These are phyloP conservation scores for Stylonectria norvegica DNA, from an alignment of 2,329 filamentous ascomycete genomes.

Conservation along the genomic window DNA sequence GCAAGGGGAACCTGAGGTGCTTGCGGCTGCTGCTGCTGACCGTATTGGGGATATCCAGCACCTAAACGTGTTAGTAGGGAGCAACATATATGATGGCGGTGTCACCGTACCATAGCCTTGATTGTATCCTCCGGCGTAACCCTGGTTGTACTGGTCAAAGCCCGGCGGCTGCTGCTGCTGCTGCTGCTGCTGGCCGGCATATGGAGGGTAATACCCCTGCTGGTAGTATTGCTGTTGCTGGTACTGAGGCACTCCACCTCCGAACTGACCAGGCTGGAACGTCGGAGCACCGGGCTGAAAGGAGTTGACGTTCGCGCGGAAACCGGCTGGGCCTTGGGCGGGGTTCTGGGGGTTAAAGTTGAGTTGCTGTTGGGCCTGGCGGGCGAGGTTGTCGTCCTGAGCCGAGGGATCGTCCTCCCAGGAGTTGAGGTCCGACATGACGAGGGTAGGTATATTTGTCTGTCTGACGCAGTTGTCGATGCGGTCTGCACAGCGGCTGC, in stretches of 20 bases:
- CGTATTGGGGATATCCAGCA: conserved; percentile 53
- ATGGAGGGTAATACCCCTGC: conserved; percentile 57
- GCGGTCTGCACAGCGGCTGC: conserved; percentile 17
- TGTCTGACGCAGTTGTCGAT: conserved; percentile 12
- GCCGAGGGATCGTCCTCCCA: conserved; percentile 87
- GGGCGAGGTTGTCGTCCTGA: conserved; percentile 74
- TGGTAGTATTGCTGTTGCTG: conserved; percentile 51
- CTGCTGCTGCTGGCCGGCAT: conserved; percentile 45
- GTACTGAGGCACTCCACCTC: conserved; percentile 53
- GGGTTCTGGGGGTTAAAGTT: conserved; percentile 61
- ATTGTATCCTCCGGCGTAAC: conserved; percentile 50
- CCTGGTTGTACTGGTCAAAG: conserved; percentile 52
- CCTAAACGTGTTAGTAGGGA: conserved; percentile 31
- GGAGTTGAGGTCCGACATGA: conserved; percentile 87
- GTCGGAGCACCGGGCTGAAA: conserved; percentile 70
- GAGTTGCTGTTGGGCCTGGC: conserved; percentile 71
- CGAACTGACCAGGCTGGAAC: conserved; percentile 71
- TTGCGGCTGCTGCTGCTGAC: conserved; percentile 38
- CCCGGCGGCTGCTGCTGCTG: conserved; percentile 40
- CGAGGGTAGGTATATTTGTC: conserved; percentile 26
- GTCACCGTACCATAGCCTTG: conserved; percentile 40
- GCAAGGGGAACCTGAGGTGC: conserved; percentile 42
- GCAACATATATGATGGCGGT: conserved; percentile 8
- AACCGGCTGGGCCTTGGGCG: conserved; percentile 44
- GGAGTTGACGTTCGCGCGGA: conserved; percentile 53